Evolutionary conservation across 306 rosid species (phyloP).

Genomic region (Cicer yamashitae): DNA sequence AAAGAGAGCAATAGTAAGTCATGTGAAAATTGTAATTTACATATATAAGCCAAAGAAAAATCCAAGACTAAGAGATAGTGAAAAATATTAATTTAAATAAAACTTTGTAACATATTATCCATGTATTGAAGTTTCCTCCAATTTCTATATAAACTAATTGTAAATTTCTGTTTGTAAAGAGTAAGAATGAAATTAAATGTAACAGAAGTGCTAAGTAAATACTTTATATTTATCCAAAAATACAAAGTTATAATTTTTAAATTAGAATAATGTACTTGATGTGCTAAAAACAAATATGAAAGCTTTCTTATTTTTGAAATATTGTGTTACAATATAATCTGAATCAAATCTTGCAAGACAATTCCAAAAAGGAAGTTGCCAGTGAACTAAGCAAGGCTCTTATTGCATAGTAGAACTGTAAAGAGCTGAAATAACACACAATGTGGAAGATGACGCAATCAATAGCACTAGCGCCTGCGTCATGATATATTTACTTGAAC

Average conservation of each 20-base stretch:
- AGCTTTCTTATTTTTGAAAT: conserved; percentile 9
- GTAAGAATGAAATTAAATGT: conserved; percentile 9
- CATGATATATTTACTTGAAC: conserved; percentile 27
- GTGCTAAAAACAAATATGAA: conserved; percentile 1
- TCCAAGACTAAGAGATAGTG: neutral
- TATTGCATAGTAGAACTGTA: neutral
- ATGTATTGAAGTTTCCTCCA: conserved; percentile 23
- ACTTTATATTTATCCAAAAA: conserved; percentile 2
- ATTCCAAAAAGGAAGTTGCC: conserved; percentile 6
- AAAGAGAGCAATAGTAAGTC: conserved; percentile 21
- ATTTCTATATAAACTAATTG: neutral
- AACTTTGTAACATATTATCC: neutral
- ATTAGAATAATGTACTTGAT: neutral
- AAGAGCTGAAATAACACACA: conserved; percentile 3
- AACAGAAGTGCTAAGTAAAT: no score
- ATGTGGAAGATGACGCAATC: neutral
- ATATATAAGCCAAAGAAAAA: conserved; percentile 26
- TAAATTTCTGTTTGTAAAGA: conserved; percentile 20
- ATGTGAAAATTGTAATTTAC: conserved; percentile 37
- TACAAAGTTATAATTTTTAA: neutral
- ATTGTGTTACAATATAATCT: neutral
- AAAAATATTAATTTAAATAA: neutral
- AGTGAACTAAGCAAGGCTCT: conserved; percentile 26
- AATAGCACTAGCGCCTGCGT: neutral
- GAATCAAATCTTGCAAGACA: conserved; percentile 24